Evolutionary conservation across 306 rosid species (phyloP), one percentile per base, ranked within the genome.

Genomic region (Hippophae gyantsensis): DNA sequence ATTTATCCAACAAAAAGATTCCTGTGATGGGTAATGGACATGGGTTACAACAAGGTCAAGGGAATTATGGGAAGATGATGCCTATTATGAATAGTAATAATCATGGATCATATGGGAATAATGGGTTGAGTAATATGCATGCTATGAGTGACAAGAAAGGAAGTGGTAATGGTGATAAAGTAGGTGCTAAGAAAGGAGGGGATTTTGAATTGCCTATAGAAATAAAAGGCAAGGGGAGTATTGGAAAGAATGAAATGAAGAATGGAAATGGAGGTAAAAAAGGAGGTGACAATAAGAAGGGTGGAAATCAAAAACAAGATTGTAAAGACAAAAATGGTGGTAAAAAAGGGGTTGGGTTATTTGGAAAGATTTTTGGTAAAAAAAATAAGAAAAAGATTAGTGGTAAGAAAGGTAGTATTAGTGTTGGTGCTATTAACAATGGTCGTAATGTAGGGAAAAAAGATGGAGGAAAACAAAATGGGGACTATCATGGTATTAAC

Each of bases 111-210:
- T 71, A 68, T 10, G 90, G 86, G 73, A 80, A 81, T 52, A 65
- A 41, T 62, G 83, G 66, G 5, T 71, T 77, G 79, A 81, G 71
- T 57, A 77, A 71, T 65, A 73, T 77, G 78, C 74, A 76, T 53
- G 70, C 64, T n/a, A 82, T 79, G 84, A 76, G 59, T 66, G 77
- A 65, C 53, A 80, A 76, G 48, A 85, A 80, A 56, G 78, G 82
- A 13, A 67, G 79, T 49, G 81, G 58, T 38, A 69, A 70, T 6
- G 77, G 81, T 18, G 68, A 40, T 13, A 66, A 62, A 1, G 74
- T 76, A 41, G 79, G 67, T 13, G 61, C 43, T 43, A 87, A 87
- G 82, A 85, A 81, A 67, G 98, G 87, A 11, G 93, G 79, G 45
- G 87, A 48, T 40, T 57, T 80, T 57, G 95, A 92, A 71, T 68